phyloP scores from a whole-genome alignment of 768 basidiomycete species.

The Mrakia frigida region DNA sequence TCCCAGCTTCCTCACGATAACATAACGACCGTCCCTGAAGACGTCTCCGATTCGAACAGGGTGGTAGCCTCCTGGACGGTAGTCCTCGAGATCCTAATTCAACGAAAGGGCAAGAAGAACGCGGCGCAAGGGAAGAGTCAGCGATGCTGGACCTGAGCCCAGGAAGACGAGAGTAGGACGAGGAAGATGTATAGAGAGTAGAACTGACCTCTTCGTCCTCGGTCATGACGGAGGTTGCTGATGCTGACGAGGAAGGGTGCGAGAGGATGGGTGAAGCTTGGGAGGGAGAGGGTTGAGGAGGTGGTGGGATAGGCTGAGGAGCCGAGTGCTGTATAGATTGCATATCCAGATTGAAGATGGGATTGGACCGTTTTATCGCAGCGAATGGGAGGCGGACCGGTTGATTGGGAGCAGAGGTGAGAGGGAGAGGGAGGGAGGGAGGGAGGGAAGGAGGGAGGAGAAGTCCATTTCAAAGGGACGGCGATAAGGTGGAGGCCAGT shows the following conservation, averaged over 20 bases:
- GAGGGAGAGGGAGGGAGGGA: no score
- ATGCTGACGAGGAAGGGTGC: conserved; percentile 20
- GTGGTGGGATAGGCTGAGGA: conserved; percentile 29
- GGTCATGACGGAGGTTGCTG: conserved; percentile 24
- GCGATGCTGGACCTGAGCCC: not conserved
- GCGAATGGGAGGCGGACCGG: not conserved
- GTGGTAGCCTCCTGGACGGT: conserved; percentile 56
- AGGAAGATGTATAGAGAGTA: not conserved
- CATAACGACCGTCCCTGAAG: conserved; percentile 79
- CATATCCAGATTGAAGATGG: no score
- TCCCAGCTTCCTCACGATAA: conserved; percentile 83
- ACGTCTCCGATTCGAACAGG: conserved; percentile 72
- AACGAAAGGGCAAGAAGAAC: not conserved
- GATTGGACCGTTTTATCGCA: no score
- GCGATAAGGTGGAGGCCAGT: not conserved
- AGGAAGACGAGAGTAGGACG: not conserved
- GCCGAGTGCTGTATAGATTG: conserved; percentile 8
- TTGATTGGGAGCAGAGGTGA: not conserved
- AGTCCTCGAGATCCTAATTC: conserved; percentile 58
- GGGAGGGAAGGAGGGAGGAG: not conserved
- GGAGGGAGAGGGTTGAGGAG: not conserved
- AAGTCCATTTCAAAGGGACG: not conserved
- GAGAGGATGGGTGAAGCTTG: conserved; percentile 10
- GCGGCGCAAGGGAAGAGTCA: not conserved
- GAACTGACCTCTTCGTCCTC: conserved; percentile 28